These are phyloP conservation scores for Xylariaceae sp. DNA, from an alignment of 2,329 filamentous ascomycete species.

Conservation along the genomic window DNA sequence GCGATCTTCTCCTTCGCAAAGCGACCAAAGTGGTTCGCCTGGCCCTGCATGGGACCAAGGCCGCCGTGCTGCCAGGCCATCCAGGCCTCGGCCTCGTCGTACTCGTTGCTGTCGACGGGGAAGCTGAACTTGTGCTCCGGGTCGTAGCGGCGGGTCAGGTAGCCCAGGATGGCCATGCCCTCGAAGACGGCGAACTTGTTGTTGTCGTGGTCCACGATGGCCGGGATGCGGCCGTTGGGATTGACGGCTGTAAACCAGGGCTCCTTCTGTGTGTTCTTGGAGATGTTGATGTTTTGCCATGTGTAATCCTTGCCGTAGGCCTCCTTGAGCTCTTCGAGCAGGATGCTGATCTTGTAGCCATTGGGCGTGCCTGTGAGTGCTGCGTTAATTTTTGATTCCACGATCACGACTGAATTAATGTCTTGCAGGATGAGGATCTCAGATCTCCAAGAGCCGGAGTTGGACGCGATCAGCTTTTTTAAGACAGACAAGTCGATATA, in stretches of 20 bases:
- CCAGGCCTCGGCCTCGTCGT: slow-evolving; percentile 52
- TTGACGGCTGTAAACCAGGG: slow-evolving; percentile 58
- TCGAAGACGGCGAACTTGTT: slow-evolving; percentile 64
- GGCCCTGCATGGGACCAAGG: slow-evolving; percentile 66
- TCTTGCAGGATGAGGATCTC: background rate
- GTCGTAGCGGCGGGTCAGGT: slow-evolving; percentile 69
- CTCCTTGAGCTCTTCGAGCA: slow-evolving; percentile 63
- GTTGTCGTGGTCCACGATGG: slow-evolving; percentile 61
- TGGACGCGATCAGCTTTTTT: background rate
- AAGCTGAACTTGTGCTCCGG: slow-evolving; percentile 61
- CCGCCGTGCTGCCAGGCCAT: slow-evolving; percentile 70
- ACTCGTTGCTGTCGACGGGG: slow-evolving; percentile 38
- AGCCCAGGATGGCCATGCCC: slow-evolving; percentile 66
- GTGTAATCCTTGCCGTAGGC: slow-evolving; percentile 58
- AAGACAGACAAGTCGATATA: background rate
- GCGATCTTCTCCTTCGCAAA: slow-evolving; percentile 64
- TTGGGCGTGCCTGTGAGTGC: slow-evolving; percentile 43
- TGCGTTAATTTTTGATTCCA: background rate
- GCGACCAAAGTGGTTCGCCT: slow-evolving; percentile 67
- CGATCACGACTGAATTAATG: background rate
- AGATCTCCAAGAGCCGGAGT: slow-evolving; percentile 7
- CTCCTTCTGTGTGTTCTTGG: slow-evolving; percentile 60
- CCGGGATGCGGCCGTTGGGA: slow-evolving; percentile 62
- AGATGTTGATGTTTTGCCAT: slow-evolving; percentile 54
- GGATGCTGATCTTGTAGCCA: slow-evolving; percentile 52